Evolutionary conservation across 768 basidiomycete genomes (phyloP), one percentile per base, ranked within the genome.

Genomic region (Saitozyma sp.): DNA sequence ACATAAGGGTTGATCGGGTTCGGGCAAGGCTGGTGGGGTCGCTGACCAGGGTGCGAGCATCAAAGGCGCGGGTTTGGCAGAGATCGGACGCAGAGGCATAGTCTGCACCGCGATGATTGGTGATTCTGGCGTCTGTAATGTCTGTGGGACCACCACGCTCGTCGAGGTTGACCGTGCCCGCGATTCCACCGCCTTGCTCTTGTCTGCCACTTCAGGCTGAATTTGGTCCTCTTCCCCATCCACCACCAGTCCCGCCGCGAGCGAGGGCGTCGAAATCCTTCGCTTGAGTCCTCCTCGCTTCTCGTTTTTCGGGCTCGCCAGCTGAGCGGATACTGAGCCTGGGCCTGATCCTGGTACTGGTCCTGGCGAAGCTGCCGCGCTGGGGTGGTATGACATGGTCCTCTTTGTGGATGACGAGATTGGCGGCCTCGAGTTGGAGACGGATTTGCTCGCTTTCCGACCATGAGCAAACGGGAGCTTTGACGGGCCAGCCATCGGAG

Each of bases 81-180:
- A 29, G 5, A 29, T 29, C 29, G 29, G 5, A 2, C 29, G 29
- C 29, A 29, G 29, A 17, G 45, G 45, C 45, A 46, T 46, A 3
- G 45, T 46, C 45, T 46, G 45, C 45, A 46, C 45, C 13, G 45
- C 51, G 29, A 38, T 52, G 6, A 55, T 10, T 17, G 61, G 56
- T 41, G 54, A 50, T 14, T 50, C 29, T 29, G 59, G 10, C 8
- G 14, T 11, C 29, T 42, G 45, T 2, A 46, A 53, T 5, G 38
- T 49, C 17, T 63, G 61, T 9, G 65, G 74, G 8, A 65, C 55
- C 53, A 71, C 74, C 13, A 75, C 52, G 53, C 67, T 69, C 1
- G 74, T 76, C 38, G 69, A 71, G 8, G 74, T 76, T 10, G 74
- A 69, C 51, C 74, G 63, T 8, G 69, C 74, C 49, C 74, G 51